phyloP scores from a whole-genome alignment of 1,284 basidiomycete species.

The Boletus sp. region DNA sequence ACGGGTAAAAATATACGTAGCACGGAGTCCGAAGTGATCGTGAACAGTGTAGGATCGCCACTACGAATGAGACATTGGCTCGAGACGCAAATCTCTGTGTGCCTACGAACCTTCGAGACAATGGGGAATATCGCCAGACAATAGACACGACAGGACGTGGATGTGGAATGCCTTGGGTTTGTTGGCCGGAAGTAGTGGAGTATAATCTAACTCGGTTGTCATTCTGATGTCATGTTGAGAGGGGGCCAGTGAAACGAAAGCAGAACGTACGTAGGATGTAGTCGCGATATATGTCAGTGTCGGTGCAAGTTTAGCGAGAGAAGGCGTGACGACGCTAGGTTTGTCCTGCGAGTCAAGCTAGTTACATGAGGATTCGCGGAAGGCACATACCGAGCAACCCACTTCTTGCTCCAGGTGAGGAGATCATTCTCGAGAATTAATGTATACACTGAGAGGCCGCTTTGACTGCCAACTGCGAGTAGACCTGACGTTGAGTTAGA shows the following conservation, averaged over 20 bases:
- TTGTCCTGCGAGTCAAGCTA: conserved; percentile 12
- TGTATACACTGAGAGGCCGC: conserved; percentile 65
- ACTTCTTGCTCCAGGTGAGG: conserved; percentile 75
- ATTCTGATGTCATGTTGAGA: conserved; percentile 40
- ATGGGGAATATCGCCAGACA: conserved; percentile 65
- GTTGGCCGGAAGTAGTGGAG: conserved; percentile 68
- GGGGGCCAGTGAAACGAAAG: conserved; percentile 3
- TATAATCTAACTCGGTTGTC: conserved; percentile 62
- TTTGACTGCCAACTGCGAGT: conserved; percentile 61
- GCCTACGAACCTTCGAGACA: conserved; percentile 59
- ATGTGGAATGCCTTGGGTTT: conserved; percentile 65
- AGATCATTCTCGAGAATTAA: conserved; percentile 76
- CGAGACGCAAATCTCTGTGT: not conserved
- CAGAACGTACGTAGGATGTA: conserved; percentile 50
- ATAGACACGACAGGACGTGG: conserved; percentile 63
- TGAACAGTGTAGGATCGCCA: conserved; percentile 75
- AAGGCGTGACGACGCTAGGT: conserved; percentile 47
- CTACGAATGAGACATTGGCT: conserved; percentile 38
- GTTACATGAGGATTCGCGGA: not conserved
- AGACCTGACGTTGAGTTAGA: conserved; percentile 49
- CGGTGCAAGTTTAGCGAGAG: conserved; percentile 62
- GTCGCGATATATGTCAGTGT: conserved; percentile 73
- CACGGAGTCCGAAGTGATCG: conserved; percentile 70
- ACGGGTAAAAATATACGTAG: conserved; percentile 86
- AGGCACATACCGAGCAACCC: conserved; percentile 56